Evolutionary conservation across 2,329 filamentous ascomycete species (phyloP).

Genomic region (Alternaria triticina): DNA sequence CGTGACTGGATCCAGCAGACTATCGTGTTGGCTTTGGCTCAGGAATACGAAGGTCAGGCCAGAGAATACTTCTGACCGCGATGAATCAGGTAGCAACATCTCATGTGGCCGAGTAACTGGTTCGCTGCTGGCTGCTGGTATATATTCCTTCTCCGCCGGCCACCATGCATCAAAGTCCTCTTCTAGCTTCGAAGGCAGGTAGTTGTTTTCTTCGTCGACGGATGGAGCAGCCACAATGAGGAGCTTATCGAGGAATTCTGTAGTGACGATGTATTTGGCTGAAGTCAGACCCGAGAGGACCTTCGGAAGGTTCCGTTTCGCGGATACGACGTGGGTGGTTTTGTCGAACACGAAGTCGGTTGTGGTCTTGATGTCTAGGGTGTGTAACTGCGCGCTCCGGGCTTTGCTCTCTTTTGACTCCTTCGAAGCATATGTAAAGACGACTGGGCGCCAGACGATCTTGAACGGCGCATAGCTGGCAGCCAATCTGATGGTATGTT

Average conservation of each 20-base stretch:
- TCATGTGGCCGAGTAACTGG: conserved; percentile 70
- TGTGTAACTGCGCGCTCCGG: conserved; percentile 71
- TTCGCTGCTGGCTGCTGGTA: conserved; percentile 79
- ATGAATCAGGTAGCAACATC: conserved; percentile 73
- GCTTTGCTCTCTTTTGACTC: conserved; percentile 60
- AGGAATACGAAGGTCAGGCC: conserved; percentile 91
- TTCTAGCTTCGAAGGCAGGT: conserved; percentile 69
- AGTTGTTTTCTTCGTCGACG: conserved; percentile 50
- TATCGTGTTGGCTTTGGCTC: conserved; percentile 75
- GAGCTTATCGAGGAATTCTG: conserved; percentile 75
- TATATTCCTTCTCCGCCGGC: conserved; percentile 74
- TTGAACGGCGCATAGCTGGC: conserved; percentile 70
- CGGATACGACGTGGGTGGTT: conserved; percentile 88
- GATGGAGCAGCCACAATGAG: conserved; percentile 62
- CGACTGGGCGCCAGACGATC: conserved; percentile 78
- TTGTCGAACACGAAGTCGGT: conserved; percentile 71
- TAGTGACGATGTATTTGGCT: conserved; percentile 76
- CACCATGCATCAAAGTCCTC: conserved; percentile 78
- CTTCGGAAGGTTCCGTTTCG: conserved; percentile 87
- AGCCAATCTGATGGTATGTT: conserved; percentile 74
- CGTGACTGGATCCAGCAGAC: conserved; percentile 74
- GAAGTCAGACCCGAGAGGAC: conserved; percentile 86
- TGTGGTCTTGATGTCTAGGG: conserved; percentile 86
- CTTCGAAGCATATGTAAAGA: conserved; percentile 82
- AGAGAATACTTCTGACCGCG: conserved; percentile 75